Percentiles rank a stretch among this genome's conserved stretches.
These are phyloP conservation scores for Lichtheimia corymbifera DNA, from an alignment of 371 early-diverging fungal genomes.

Conservation along the genomic window DNA sequence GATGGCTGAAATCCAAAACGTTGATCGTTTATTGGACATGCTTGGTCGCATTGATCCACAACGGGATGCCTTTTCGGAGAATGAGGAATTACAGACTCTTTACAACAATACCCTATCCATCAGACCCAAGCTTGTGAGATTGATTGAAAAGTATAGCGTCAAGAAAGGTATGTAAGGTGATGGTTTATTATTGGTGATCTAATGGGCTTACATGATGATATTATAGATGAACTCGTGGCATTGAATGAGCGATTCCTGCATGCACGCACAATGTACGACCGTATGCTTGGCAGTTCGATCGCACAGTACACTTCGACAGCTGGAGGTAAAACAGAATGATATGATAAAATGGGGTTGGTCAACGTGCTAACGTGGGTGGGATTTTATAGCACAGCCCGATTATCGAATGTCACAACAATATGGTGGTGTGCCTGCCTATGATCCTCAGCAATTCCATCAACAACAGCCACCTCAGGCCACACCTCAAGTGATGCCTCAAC, in stretches of 20 bases:
- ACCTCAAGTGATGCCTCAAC: conserved; percentile 15
- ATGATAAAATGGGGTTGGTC: background rate
- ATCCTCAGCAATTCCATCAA: conserved; percentile 16
- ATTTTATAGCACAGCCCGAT: background rate
- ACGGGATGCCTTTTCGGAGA: conserved; percentile 83
- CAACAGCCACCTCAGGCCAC: conserved; percentile 17
- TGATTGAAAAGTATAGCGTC: conserved; percentile 75
- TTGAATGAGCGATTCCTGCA: conserved; percentile 55
- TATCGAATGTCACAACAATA: conserved; percentile 15
- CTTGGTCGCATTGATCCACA: conserved; percentile 77
- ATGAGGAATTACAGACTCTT: conserved; percentile 79
- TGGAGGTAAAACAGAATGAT: conserved; percentile 8
- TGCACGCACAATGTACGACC: conserved; percentile 56
- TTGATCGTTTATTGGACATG: conserved; percentile 78
- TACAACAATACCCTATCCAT: conserved; percentile 73
- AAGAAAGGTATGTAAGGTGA: conserved; percentile 65
- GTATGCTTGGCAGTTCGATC: conserved; percentile 49
- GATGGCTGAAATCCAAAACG: conserved; percentile 69
- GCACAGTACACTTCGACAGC: conserved; percentile 38
- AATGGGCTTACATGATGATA: background rate
- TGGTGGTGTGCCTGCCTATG: conserved; percentile 13
- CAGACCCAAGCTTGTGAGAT: conserved; percentile 76
- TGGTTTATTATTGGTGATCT: background rate
- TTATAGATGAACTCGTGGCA: conserved; percentile 52
- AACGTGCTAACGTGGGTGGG: background rate